These are phyloP conservation scores for Spatholobus suberectus DNA, from an alignment of 306 rosid genomes.

Conservation along the genomic window DNA sequence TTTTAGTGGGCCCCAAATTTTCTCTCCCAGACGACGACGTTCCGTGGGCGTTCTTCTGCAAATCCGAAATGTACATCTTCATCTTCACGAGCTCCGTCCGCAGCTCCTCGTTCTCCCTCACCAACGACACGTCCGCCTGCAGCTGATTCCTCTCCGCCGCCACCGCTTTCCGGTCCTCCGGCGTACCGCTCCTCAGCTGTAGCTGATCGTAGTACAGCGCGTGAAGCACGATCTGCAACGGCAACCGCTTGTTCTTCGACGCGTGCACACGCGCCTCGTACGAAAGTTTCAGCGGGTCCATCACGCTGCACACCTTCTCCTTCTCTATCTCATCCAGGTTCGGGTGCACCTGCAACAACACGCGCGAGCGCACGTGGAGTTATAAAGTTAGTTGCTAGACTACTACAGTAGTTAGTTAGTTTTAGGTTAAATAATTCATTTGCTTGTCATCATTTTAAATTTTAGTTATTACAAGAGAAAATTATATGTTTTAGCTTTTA, in stretches of 20 bases:
- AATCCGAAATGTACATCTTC: conserved; percentile 75
- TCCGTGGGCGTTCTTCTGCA: conserved; percentile 49
- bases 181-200: conserved; percentile 69
- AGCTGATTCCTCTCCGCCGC: conserved; percentile 54
- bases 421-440: neutral
- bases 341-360: conserved; percentile 67
- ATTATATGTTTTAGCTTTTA: neutral
- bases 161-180: conserved; percentile 37
- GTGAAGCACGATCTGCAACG: conserved; percentile 84
- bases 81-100: conserved; percentile 72
- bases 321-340: conserved; percentile 82
- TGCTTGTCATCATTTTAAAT: neutral
- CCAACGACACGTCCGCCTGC: conserved; percentile 70
- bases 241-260: conserved; percentile 84
- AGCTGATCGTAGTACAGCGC: conserved; percentile 89
- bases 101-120: conserved; percentile 80
- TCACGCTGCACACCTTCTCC: conserved; percentile 88
- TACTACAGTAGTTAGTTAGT: neutral
- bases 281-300: conserved; percentile 80
- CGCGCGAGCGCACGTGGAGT: neutral
- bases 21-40: conserved; percentile 45
- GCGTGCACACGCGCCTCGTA: conserved; percentile 91
- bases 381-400: neutral
- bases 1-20: conserved; percentile 6
- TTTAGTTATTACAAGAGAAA: neutral